phyloP scores from a whole-genome alignment of 495 filamentous ascomycete species.

The Trichoderma erinaceum region DNA sequence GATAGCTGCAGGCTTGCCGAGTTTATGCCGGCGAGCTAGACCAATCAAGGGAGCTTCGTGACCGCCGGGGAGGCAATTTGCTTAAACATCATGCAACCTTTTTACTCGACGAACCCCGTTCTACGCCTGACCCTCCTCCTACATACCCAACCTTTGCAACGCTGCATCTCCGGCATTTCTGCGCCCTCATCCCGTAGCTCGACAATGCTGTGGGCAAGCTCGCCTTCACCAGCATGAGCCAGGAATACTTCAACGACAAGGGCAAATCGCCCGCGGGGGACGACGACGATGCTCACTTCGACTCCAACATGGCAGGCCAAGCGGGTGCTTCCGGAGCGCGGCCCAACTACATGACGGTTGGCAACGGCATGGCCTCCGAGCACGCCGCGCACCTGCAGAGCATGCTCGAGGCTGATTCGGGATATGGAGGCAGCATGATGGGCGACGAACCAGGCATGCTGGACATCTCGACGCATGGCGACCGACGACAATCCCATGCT shows the following conservation, averaged over 20 bases:
- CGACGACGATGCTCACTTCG: constrained; percentile 21
- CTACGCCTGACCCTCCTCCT: constrained; percentile 10
- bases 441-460: constrained; percentile 40
- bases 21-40: neutral
- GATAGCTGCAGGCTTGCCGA: neutral
- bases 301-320: constrained; percentile 11
- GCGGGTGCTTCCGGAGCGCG: constrained; percentile 24
- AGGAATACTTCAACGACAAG: constrained; percentile 55
- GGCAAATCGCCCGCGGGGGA: constrained; percentile 29
- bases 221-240: constrained; percentile 54
- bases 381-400: constrained; percentile 59
- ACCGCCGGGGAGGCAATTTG: constrained; percentile 3
- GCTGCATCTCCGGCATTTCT: constrained; percentile 2
- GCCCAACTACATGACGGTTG: constrained; percentile 81
- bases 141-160: neutral
- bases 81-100: constrained; percentile 14
- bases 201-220: constrained; percentile 13
- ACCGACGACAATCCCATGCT: constrained; percentile 40
- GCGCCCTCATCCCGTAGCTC: neutral
- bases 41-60: constrained; percentile 6
- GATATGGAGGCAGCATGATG: constrained; percentile 74
- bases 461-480: constrained; percentile 26
- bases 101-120: constrained; percentile 12
- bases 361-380: constrained; percentile 71
- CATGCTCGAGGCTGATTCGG: constrained; percentile 78